Base-by-base conservation (phyloP, 1,284 basidiomycete species). In the Austroboletus niveus region DNA sequence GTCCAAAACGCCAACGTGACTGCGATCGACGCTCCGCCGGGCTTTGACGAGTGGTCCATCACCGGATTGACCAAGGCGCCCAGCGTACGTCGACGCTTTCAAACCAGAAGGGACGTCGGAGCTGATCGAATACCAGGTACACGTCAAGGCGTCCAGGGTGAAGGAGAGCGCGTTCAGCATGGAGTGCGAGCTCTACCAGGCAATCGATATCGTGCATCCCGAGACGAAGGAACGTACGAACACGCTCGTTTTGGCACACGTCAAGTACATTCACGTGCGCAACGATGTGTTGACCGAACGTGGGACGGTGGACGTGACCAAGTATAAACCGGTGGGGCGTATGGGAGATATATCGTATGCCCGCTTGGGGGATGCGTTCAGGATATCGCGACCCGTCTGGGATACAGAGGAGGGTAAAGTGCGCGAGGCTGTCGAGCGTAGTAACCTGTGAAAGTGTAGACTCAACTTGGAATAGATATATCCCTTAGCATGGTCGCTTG, bases 151-250 rank as follows among this genome's bases (percentile, higher is more conserved):
- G 8, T 75, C 86, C 10, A 72, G 86, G 30, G 85, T 89, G 20
- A 84, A 77, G 55, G 88, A 90, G 65, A 81, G 84, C 46, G 84
- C 81, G 0, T 85, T 88, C 64, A 77, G 78, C 43, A 82, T 89
- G 81, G 87, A 89, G 68, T 88, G 84, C 66, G 78, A 79, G 70
- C 66, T 81, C n/a, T 68, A 70, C 31, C 73, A 80, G 60, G 61
- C 72, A 56, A 57, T 75, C 59, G 73, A 81, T 61, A 72, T 82
- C 60, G 60, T 68, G 59, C 66, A 79, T 60, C 70, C 74, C 53
- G 55, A 64, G 41, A 74, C 65, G 42, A 51, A 71, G 47, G 45
- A 62, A 50, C 54, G 60, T 49, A 60, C 72, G 2, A 66, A 68
- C n/a, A 82, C 77, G 0, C 66, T 85, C 15, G 64, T 87, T 10